Evolutionary conservation across 169 alveolate genomes (phyloP).

Genomic region (Plasmodium coatneyi): DNA sequence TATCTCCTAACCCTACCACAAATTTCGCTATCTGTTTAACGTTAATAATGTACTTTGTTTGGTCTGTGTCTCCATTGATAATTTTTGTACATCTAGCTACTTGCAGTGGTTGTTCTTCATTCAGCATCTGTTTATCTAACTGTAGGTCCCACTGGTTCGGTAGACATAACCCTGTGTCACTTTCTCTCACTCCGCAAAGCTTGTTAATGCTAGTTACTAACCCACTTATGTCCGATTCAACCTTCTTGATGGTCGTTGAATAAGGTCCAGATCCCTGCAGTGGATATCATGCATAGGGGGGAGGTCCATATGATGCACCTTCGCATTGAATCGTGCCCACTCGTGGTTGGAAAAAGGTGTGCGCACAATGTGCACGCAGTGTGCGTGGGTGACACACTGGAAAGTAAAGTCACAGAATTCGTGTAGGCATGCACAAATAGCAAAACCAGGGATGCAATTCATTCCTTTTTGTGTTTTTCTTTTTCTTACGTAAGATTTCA

Average conservation of each 20-base stretch:
- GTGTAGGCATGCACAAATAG: background rate
- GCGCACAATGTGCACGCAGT: no score
- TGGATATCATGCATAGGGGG: background rate
- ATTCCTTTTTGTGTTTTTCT: background rate
- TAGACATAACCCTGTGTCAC: slow-evolving; percentile 99
- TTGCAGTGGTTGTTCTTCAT: slow-evolving; percentile 96
- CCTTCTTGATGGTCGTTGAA: slow-evolving; percentile 79
- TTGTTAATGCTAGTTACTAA: slow-evolving; percentile 81
- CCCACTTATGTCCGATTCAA: slow-evolving; percentile 83
- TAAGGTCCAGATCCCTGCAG: slow-evolving; percentile 87
- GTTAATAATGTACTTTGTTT: slow-evolving; percentile 95
- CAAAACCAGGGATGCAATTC: background rate
- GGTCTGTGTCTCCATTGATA: slow-evolving; percentile 97
- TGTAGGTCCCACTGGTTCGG: slow-evolving; percentile 99
- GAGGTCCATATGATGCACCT: background rate
- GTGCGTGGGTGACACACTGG: background rate
- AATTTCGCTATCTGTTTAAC: slow-evolving; percentile 98
- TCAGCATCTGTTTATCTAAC: slow-evolving; percentile 96
- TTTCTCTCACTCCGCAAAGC: slow-evolving; percentile 94
- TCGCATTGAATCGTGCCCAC: background rate
- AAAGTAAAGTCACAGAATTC: background rate
- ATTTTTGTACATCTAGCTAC: slow-evolving; percentile 99
- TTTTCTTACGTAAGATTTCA: slow-evolving; percentile 64
- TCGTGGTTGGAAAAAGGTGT: background rate
- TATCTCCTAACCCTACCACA: slow-evolving; percentile 98